Percentiles rank a stretch among this genome's conserved stretches.
Evolutionary conservation across 2,329 filamentous ascomycete genomes (phyloP).

Genomic region (Colletotrichum truncatum): DNA sequence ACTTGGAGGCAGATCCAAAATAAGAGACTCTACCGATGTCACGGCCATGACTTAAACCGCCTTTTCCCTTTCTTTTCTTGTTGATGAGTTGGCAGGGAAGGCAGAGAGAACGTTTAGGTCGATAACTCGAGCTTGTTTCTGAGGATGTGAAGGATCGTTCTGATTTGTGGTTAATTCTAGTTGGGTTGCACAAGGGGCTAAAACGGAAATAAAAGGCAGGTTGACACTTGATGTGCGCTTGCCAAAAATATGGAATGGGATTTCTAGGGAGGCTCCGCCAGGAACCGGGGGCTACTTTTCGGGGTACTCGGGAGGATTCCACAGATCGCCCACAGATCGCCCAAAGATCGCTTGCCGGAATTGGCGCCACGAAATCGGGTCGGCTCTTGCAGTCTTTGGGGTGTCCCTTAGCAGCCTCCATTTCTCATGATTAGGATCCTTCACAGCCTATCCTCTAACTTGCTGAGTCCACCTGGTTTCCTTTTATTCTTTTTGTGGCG

Average conservation of each 20-base stretch:
- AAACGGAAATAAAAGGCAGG: no score
- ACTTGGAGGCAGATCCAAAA: slow-evolving; percentile 75
- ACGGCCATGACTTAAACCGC: slow-evolving; percentile 33
- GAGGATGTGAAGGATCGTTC: no score
- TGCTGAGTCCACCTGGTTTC: no score
- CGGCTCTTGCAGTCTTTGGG: background rate
- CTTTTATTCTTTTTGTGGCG: no score
- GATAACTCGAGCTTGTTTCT: no score
- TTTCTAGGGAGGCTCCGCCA: background rate
- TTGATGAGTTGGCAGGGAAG: no score
- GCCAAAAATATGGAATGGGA: no score
- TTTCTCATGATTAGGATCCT: background rate
- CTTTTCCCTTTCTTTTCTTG: background rate
- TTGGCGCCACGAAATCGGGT: slow-evolving; percentile 9
- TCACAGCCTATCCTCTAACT: background rate
- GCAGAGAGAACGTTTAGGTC: no score
- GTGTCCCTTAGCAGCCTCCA: background rate
- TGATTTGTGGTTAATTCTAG: no score
- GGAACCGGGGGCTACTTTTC: background rate
- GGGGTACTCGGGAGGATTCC: slow-evolving; percentile 19
- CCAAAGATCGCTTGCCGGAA: slow-evolving; percentile 5
- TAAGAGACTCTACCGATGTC: slow-evolving; percentile 56
- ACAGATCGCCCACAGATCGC: slow-evolving; percentile 1
- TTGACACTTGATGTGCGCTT: no score
- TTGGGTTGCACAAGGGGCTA: no score